phyloP scores from a whole-genome alignment of 78 protist species.

The Cavenderia fasciculata region DNA sequence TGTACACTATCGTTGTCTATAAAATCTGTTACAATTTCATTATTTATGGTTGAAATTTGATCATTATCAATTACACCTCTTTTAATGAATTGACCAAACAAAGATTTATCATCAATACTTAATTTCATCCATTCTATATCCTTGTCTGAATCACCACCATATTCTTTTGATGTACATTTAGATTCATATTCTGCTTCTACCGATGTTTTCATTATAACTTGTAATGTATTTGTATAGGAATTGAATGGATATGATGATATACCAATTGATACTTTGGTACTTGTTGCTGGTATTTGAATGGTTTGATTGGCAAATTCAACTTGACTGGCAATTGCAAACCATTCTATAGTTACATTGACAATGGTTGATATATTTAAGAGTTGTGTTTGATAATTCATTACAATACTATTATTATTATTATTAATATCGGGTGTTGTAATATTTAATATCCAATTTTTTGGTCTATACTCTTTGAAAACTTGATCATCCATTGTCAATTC shows the following conservation, averaged over 20 bases:
- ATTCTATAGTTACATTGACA: not conserved
- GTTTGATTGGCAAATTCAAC: conserved; percentile 1
- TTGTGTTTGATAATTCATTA: not conserved
- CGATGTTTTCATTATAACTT: conserved; percentile 35
- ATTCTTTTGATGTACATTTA: not conserved
- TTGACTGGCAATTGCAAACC: not conserved
- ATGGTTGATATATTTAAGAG: not conserved
- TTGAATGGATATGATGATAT: not conserved
- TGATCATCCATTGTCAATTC: not conserved
- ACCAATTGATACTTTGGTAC: conserved; percentile 16
- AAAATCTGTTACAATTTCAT: not conserved
- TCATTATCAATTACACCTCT: conserved; percentile 26
- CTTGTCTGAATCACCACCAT: not conserved
- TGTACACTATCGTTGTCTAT: not conserved
- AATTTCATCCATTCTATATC: conserved; percentile 4
- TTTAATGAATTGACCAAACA: conserved; percentile 10
- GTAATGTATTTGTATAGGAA: not conserved
- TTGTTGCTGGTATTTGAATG: conserved; percentile 1
- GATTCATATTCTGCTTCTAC: not conserved
- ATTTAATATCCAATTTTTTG: not conserved
- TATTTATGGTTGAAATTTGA: not conserved
- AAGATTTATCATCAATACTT: not conserved
- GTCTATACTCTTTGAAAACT: not conserved
- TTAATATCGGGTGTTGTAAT: not conserved
- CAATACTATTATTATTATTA: not conserved